phyloP scores from a whole-genome alignment of 495 filamentous ascomycete species.

The Aspergillus campestris region DNA sequence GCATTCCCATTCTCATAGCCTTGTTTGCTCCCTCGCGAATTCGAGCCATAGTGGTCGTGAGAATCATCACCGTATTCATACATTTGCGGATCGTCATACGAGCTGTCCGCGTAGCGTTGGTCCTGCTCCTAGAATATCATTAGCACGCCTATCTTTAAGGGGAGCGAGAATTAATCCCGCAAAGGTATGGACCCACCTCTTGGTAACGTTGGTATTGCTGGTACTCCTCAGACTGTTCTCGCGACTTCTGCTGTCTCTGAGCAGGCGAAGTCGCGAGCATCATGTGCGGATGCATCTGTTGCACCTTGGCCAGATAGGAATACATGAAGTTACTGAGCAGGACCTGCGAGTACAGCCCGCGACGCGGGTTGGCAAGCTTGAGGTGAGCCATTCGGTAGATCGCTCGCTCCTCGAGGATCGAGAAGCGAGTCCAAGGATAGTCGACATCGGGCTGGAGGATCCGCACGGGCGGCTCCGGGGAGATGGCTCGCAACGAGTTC shows the following conservation, averaged over 20 bases:
- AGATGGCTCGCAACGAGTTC: conserved; percentile 63
- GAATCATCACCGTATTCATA: conserved; percentile 49
- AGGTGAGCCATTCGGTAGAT: conserved; percentile 99
- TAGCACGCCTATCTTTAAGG: too few species aligned
- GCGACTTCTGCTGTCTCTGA: conserved; percentile 53
- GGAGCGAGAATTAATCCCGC: too few species aligned
- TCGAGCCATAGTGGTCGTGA: conserved; percentile 42
- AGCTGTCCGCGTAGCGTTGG: conserved; percentile 43
- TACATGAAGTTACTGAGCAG: conserved; percentile 99
- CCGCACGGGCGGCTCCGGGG: conserved; percentile 68
- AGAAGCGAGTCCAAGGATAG: conserved; percentile 93
- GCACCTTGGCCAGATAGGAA: conserved; percentile 95
- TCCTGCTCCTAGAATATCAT: conserved; percentile 37
- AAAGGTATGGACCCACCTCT: conserved; percentile 43
- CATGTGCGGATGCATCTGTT: conserved; percentile 94
- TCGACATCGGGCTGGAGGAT: conserved; percentile 77
- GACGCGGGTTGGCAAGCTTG: conserved; percentile 93
- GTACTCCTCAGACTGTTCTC: conserved; percentile 59
- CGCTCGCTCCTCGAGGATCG: conserved; percentile 89
- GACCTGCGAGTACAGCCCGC: conserved; percentile 89
- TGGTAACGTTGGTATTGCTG: conserved; percentile 56
- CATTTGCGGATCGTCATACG: conserved; percentile 50
- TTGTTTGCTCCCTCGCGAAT: conserved; percentile 45
- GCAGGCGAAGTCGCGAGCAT: conserved; percentile 55
- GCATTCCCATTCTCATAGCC: conserved; percentile 38